Evolutionary conservation across 2,329 filamentous ascomycete genomes (phyloP).

Genomic region (Cladophialophora psammophila): DNA sequence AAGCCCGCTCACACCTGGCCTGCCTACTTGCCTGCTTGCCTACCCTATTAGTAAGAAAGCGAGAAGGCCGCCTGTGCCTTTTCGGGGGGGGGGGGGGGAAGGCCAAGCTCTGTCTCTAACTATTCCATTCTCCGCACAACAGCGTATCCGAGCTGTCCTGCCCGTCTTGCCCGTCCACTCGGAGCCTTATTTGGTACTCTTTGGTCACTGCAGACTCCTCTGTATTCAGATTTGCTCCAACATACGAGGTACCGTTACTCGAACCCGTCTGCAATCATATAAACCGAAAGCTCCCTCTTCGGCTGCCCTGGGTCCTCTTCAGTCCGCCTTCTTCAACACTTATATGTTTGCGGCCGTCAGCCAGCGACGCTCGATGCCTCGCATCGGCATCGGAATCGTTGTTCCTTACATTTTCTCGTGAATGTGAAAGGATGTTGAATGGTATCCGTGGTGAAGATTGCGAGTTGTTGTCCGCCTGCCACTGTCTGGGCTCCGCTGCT

Average conservation of each 20-base stretch:
- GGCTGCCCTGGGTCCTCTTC: constrained; percentile 40
- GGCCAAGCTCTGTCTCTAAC: neutral
- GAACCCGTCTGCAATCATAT: constrained; percentile 24
- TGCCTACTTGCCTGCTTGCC: constrained; percentile 3
- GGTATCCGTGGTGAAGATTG: constrained; percentile 29
- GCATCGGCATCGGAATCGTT: neutral
- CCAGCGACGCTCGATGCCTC: constrained; percentile 31
- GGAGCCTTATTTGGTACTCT: neutral
- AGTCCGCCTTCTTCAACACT: constrained; percentile 38
- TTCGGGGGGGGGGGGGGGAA: too few species aligned
- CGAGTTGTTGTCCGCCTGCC: constrained; percentile 33
- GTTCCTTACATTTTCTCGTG: constrained; percentile 35
- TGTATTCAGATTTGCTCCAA: neutral
- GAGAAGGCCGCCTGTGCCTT: neutral
- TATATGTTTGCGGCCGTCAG: constrained; percentile 35
- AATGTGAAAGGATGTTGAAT: constrained; percentile 26
- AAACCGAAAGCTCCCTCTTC: constrained; percentile 45
- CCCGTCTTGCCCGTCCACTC: neutral
- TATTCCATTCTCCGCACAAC: neutral
- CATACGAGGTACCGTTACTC: neutral
- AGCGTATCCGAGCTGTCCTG: neutral
- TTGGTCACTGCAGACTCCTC: neutral
- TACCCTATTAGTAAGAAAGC: constrained; percentile 7
- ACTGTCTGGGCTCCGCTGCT: constrained; percentile 37
- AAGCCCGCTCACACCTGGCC: neutral